Percentiles rank a stretch among this genome's conserved stretches.
These are phyloP conservation scores for Pichia californica DNA, from an alignment of 805 yeast species.

Conservation along the genomic window DNA sequence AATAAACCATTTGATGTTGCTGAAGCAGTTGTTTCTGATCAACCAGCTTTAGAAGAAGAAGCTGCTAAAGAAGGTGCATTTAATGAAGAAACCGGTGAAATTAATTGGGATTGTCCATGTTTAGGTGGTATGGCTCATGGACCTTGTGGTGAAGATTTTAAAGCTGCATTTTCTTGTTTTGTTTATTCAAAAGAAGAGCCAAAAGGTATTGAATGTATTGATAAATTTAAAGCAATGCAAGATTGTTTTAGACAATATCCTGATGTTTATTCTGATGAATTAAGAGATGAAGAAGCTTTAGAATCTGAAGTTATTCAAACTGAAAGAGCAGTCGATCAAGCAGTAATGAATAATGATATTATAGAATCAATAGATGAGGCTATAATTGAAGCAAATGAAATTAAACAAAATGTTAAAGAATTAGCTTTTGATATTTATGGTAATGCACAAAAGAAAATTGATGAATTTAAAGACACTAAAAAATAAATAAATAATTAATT, in stretches of 20 bases:
- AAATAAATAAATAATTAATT: background rate
- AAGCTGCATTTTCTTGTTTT: conserved; percentile 90
- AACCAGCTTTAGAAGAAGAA: conserved; percentile 15
- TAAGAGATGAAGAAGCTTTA: conserved; percentile 66
- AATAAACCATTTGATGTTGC: background rate
- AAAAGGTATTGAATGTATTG: conserved; percentile 92
- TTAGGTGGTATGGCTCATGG: conserved; percentile 99
- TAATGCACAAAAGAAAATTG: conserved; percentile 16
- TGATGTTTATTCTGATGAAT: conserved; percentile 88
- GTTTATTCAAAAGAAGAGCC: conserved; percentile 93
- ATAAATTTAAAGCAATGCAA: conserved; percentile 88
- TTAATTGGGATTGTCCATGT: conserved; percentile 99
- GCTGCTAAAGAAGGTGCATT: conserved; percentile 61
- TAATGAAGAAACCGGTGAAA: conserved; percentile 96
- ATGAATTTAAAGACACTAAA: conserved; percentile 9
- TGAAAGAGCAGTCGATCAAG: conserved; percentile 14
- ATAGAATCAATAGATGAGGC: conserved; percentile 19
- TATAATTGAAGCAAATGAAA: conserved; percentile 17
- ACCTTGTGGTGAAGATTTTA: conserved; percentile 95
- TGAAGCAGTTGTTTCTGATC: conserved; percentile 3
- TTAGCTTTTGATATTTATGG: conserved; percentile 14
- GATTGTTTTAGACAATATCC: conserved; percentile 89
- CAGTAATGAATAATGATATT: conserved; percentile 16
- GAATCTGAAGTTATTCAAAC: conserved; percentile 11
- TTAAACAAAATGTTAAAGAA: conserved; percentile 9